A percentile compares a stretch with the other conserved stretches of the same genome.
Conservation (phyloP, 495 filamentous ascomycete genomes). For the Tuber calosporum region DNA sequence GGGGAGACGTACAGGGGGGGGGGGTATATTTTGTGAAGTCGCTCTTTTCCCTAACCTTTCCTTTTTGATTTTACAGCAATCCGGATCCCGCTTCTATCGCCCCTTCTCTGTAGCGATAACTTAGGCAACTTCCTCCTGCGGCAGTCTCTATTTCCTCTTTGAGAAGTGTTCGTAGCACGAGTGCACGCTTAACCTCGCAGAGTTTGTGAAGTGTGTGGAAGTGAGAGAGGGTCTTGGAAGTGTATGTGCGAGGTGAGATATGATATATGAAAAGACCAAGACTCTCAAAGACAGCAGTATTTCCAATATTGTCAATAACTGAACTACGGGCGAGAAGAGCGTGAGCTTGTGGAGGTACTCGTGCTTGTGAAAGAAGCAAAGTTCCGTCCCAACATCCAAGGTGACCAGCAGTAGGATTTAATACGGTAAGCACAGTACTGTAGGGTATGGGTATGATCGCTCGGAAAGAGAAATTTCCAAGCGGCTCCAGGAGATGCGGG, state of each 20-base stretch:
- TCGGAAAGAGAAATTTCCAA: not conserved
- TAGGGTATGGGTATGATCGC: not conserved
- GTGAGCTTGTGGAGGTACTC: not conserved
- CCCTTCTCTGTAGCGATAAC: not conserved
- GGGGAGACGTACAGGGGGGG: not conserved
- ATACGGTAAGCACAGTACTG: not conserved
- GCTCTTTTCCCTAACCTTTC: not conserved
- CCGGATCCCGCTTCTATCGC: not conserved
- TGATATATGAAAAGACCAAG: slow-evolving; percentile 1
- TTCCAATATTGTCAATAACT: not conserved
- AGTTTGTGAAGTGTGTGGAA: not conserved
- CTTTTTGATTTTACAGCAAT: not conserved
- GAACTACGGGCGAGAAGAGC: not conserved
- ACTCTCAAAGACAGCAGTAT: not conserved
- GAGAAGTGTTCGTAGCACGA: not conserved
- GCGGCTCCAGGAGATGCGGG: not conserved
- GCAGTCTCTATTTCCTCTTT: not conserved
- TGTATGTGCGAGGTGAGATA: not conserved
- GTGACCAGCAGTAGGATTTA: not conserved
- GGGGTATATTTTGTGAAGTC: not conserved
- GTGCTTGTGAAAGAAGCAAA: not conserved
- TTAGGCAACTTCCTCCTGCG: not conserved
- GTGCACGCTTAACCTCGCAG: not conserved
- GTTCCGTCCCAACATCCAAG: not conserved
- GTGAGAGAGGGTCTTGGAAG: not conserved